Evolutionary conservation across 495 filamentous ascomycete genomes (phyloP), one percentile per base, ranked within the genome.

Genomic region (Podospora australis): DNA sequence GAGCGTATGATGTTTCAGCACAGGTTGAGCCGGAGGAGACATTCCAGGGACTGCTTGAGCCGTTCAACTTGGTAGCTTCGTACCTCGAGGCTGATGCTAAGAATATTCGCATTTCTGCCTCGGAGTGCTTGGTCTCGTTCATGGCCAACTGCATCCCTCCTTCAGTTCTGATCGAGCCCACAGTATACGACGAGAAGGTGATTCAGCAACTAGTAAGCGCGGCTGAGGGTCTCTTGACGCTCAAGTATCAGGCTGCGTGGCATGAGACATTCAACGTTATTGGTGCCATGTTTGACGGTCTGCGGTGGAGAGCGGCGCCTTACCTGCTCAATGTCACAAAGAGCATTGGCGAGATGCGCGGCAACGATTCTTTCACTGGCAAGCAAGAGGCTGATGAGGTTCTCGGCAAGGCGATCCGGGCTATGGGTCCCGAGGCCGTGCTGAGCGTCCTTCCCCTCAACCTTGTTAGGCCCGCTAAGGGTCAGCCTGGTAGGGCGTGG

Each of bases 381-480:
- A 97, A 96, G 69, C 94, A 95, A 66, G 87, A 97, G 62, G 90
- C 90, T 3, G 92, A 97, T 57, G 78, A 78, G 44, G 88, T 98
- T 3, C 75, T 98, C 29, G 84, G 88, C 2, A 84, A 82, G 54
- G 94, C 94, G 7, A 80, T 96, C 36, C 77, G 80, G 43, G 87
- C 86, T 0, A 90, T 95, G 85, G 92, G 92, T 6, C 89, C 92
- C 0, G 84, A 84, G 54, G 74, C 78, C 3, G 83, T 96, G 1
- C 71, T 98, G 20, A 67, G 78, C 3, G 80, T 95, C 34, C 69
- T 98, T 24, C 90, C 92, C 4, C 70, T 97, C 25, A 96, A 96
- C 59, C 78, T 98, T 7, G 70, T 74, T 14, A 83, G 86, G 54
- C 84, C 90, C 30, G 80, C 79, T 51, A 71, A 75, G 32, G 85